Evolutionary conservation across 2,329 filamentous ascomycete genomes (phyloP).

Genomic region (Zasmidium cellare): DNA sequence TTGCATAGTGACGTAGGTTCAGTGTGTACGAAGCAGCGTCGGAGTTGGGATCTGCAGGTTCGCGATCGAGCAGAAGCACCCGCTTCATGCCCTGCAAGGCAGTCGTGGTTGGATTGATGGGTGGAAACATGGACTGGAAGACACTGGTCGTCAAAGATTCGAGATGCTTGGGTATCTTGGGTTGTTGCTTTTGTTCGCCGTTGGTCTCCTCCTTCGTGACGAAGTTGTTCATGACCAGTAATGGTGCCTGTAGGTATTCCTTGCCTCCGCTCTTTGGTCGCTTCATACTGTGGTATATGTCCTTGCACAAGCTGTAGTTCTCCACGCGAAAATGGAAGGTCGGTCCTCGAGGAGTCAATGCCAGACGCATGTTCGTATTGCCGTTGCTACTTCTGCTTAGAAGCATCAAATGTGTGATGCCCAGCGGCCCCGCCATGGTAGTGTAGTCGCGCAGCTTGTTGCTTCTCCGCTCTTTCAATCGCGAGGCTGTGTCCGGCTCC

Average conservation of each 20-base stretch:
- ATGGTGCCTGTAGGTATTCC: slow-evolving; percentile 79
- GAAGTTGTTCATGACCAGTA: slow-evolving; percentile 99
- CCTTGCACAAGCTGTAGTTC: slow-evolving; percentile 90
- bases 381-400: slow-evolving; percentile 88
- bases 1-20: slow-evolving; percentile 91
- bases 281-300: slow-evolving; percentile 80
- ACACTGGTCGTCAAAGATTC: slow-evolving; percentile 90
- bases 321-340: slow-evolving; percentile 94
- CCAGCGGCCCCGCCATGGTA: slow-evolving; percentile 90
- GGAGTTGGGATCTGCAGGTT: slow-evolving; percentile 45
- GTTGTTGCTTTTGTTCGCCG: slow-evolving; percentile 41
- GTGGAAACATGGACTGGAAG: slow-evolving; percentile 94
- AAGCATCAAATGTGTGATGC: slow-evolving; percentile 87
- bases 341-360: slow-evolving; percentile 83
- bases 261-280: slow-evolving; percentile 76
- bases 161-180: slow-evolving; percentile 79
- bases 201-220: slow-evolving; percentile 53
- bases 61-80: slow-evolving; percentile 86
- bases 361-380: slow-evolving; percentile 88
- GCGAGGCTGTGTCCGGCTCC: slow-evolving; percentile 89
- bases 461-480: slow-evolving; percentile 83
- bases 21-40: slow-evolving; percentile 63
- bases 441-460: slow-evolving; percentile 91
- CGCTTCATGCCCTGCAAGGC: slow-evolving; percentile 90
- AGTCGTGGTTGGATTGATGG: slow-evolving; percentile 88